These are phyloP conservation scores for Eucalyptus microcorys DNA, from an alignment of 345 rosid species.

Conservation along the genomic window DNA sequence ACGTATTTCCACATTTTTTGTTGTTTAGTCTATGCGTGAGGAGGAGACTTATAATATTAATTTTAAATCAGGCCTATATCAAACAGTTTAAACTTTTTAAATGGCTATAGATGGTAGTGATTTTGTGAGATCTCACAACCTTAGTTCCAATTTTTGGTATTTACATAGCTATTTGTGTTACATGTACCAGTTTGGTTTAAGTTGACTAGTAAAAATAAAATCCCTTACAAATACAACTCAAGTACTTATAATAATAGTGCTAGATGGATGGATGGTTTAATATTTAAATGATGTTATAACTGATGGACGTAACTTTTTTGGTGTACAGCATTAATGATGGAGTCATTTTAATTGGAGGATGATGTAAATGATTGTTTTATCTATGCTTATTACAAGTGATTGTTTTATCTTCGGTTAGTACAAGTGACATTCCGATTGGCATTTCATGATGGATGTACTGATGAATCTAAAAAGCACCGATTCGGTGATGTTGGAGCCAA, in stretches of 20 bases:
- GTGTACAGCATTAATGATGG: neutral
- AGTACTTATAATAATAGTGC: neutral
- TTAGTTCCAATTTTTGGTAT: neutral
- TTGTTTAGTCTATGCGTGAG: neutral
- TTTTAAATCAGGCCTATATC: neutral
- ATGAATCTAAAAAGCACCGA: neutral
- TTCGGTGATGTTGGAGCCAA: neutral
- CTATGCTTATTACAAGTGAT: neutral
- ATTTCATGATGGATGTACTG: neutral
- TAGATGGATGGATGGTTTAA: neutral
- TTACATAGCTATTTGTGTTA: neutral
- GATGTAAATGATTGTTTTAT: neutral
- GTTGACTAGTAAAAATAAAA: neutral
- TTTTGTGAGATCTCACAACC: neutral
- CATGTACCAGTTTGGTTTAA: neutral
- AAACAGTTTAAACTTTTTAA: neutral
- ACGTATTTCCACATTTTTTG: neutral
- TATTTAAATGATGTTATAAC: neutral
- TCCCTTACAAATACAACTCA: neutral
- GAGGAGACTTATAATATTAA: neutral
- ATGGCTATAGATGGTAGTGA: neutral
- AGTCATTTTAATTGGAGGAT: neutral
- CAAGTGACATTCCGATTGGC: neutral
- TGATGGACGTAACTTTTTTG: neutral
- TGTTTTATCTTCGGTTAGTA: neutral